A percentile compares a stretch with the other conserved stretches of the same genome.
phyloP scores from a whole-genome alignment of 768 basidiomycete genomes.

The Coprinopsis marcescibilis region DNA sequence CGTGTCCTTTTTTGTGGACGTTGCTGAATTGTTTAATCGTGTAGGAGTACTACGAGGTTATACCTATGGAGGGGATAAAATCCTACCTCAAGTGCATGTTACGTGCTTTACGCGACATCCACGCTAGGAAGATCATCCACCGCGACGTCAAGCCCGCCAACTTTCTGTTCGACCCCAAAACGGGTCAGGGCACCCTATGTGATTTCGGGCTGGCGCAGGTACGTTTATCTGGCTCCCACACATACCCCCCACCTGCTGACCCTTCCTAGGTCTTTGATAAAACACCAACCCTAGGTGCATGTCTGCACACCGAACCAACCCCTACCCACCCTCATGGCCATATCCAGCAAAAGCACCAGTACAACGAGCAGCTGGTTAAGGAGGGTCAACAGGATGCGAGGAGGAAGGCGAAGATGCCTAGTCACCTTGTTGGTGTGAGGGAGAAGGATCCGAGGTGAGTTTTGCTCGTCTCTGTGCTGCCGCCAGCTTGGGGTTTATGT shows the following conservation, averaged over 20 bases:
- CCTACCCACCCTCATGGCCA: conserved; percentile 65
- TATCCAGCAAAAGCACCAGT: conserved; percentile 35
- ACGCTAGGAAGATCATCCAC: conserved; percentile 83
- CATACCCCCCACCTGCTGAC: background rate
- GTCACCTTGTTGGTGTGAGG: conserved; percentile 74
- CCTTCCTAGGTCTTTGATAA: conserved; percentile 49
- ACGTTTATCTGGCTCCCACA: conserved; percentile 22
- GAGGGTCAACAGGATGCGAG: conserved; percentile 57
- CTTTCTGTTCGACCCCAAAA: conserved; percentile 86
- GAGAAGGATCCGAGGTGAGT: conserved; percentile 69
- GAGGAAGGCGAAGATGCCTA: conserved; percentile 40
- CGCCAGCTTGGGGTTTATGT: too few relatives aligned
- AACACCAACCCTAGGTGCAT: conserved; percentile 42
- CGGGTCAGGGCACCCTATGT: conserved; percentile 79
- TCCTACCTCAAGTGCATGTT: conserved; percentile 89
- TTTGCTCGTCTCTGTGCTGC: background rate
- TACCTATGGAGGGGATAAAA: conserved; percentile 75
- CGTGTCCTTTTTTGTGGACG: background rate
- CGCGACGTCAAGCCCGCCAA: conserved; percentile 98
- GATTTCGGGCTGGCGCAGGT: conserved; percentile 97
- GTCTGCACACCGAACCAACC: conserved; percentile 73
- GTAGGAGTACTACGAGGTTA: conserved; percentile 71
- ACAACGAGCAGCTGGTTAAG: conserved; percentile 46
- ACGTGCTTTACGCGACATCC: conserved; percentile 84
- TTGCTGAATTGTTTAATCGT: background rate